These are phyloP conservation scores for Globisporangium polare DNA, from an alignment of 352 stramenopile genomes.

Conservation along the genomic window DNA sequence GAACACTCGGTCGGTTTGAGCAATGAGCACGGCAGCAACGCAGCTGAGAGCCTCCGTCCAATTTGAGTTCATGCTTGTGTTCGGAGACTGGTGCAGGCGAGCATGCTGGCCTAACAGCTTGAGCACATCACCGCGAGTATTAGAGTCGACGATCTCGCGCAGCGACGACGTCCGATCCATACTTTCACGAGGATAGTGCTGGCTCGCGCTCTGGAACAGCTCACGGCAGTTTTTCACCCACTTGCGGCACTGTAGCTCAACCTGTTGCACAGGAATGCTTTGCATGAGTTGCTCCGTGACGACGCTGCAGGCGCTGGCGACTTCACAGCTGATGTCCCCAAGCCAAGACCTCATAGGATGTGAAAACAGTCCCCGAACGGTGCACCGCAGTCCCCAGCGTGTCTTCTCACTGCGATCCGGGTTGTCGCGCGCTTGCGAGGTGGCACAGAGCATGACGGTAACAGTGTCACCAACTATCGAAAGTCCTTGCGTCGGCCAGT, in stretches of 20 bases:
- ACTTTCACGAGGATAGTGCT: background rate
- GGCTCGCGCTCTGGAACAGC: slow-evolving; percentile 23
- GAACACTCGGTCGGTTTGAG: slow-evolving; percentile 3
- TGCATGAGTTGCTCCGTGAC: slow-evolving; percentile 39
- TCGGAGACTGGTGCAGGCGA: slow-evolving; percentile 15
- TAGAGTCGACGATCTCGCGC: slow-evolving; percentile 21
- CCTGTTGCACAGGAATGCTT: slow-evolving; percentile 21
- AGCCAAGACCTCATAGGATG: slow-evolving; percentile 21
- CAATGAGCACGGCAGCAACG: slow-evolving; percentile 12
- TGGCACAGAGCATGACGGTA: slow-evolving; percentile 63
- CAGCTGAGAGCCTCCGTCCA: slow-evolving; percentile 14
- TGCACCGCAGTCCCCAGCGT: slow-evolving; percentile 60
- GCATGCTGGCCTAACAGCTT: background rate
- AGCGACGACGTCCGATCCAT: slow-evolving; percentile 10
- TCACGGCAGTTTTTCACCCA: slow-evolving; percentile 20
- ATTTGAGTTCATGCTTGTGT: slow-evolving; percentile 12
- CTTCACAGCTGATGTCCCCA: slow-evolving; percentile 23
- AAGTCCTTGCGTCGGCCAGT: slow-evolving; percentile 52
- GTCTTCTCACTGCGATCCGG: slow-evolving; percentile 29
- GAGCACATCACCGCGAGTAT: slow-evolving; percentile 16
- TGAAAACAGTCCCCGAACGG: slow-evolving; percentile 39
- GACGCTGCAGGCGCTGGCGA: slow-evolving; percentile 32
- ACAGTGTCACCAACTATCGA: slow-evolving; percentile 58
- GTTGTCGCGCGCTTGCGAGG: slow-evolving; percentile 46
- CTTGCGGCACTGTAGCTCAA: slow-evolving; percentile 29